phyloP scores from a whole-genome alignment of 345 rosid species.

The Cardamine chenopodiifolia region DNA sequence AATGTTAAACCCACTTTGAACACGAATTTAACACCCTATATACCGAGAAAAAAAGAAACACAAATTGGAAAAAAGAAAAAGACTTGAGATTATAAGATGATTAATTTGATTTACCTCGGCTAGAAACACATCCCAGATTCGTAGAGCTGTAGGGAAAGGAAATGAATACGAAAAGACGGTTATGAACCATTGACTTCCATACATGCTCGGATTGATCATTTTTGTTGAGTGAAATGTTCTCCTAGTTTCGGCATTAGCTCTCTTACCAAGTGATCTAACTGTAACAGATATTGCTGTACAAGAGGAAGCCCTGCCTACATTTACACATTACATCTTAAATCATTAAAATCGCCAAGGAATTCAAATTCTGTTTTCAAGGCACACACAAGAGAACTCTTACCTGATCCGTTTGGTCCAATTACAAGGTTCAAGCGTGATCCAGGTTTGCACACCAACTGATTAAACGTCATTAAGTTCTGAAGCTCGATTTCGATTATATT shows the following conservation, averaged over 20 bases:
- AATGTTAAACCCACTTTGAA: constrained; percentile 95
- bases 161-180: constrained; percentile 93
- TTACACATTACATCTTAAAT: not conserved
- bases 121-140: constrained; percentile 98
- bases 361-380: constrained; percentile 43
- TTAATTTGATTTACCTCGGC: constrained; percentile 60
- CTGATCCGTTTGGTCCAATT: constrained; percentile 96
- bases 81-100: not conserved
- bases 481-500: constrained; percentile 87
- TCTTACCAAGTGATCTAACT: constrained; percentile 72
- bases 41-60: not conserved
- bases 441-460: constrained; percentile 76
- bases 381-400: constrained; percentile 95
- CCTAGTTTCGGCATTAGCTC: constrained; percentile 91
- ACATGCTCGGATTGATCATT: constrained; percentile 99
- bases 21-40: constrained; percentile 96
- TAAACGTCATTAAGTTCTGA: constrained; percentile 85
- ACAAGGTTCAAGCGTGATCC: constrained; percentile 86
- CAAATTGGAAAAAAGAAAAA: not conserved
- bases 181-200: constrained; percentile 98
- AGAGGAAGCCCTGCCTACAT: constrained; percentile 89
- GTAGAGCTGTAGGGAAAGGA: constrained; percentile 89
- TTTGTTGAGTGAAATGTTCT: constrained; percentile 82
- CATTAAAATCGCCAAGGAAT: not conserved
- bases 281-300: constrained; percentile 85